Percentiles rank a stretch among this genome's conserved stretches.
Conservation (phyloP, 129 eudicot species). For the Pulicaria dysenterica region DNA sequence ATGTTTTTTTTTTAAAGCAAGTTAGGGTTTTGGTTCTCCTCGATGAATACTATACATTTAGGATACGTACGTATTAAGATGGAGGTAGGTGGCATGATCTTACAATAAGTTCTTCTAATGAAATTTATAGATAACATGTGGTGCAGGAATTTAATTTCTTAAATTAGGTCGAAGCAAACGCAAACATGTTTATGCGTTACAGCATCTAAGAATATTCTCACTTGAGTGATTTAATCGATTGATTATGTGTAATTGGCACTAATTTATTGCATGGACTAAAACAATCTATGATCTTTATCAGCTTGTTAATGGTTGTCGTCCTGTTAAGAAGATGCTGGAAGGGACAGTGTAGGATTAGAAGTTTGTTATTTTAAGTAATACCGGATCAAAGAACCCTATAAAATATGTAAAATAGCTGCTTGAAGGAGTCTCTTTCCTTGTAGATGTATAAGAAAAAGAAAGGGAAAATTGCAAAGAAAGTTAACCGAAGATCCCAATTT, state of each 20-base stretch:
- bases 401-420: not conserved
- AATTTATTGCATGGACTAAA: not conserved
- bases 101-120: constrained; percentile 4
- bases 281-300: not conserved
- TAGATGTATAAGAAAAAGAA: not conserved
- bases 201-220: not conserved
- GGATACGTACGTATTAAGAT: not conserved
- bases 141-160: not conserved
- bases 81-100: constrained; percentile 1
- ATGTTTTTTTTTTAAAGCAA: not conserved
- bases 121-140: constrained; percentile 9
- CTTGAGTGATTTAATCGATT: not conserved
- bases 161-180: constrained; percentile 7
- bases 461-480: not conserved
- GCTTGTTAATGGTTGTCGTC: constrained; percentile 4
- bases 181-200: constrained; percentile 1
- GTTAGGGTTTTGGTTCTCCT: constrained; percentile 27
- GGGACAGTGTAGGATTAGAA: not conserved
- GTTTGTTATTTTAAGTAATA: not conserved
- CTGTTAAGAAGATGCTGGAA: not conserved
- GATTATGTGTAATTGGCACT: not conserved
- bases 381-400: not conserved
- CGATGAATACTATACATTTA: constrained; percentile 1
- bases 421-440: not conserved
- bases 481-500: not conserved